phyloP scores from a whole-genome alignment of 345 rosid genomes.

The Eucalyptus dawsonii region DNA sequence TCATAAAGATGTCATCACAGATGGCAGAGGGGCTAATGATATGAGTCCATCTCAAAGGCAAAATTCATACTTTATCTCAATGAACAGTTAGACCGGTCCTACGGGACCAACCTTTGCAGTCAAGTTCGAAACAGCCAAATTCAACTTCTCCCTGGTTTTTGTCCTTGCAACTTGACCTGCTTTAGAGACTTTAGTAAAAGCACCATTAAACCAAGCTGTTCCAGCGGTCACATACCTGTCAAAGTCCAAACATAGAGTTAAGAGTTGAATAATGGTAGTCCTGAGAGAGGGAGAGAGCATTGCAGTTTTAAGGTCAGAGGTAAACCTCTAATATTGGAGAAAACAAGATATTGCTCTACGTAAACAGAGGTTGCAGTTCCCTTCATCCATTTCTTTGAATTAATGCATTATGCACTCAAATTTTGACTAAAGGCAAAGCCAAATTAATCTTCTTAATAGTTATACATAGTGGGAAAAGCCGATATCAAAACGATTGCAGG shows the following conservation, averaged over 20 bases:
- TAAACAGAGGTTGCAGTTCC: background rate
- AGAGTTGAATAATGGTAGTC: background rate
- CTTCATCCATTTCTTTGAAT: background rate
- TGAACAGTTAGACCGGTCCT: background rate
- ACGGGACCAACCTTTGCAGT: conserved; percentile 52
- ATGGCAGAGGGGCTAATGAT: background rate
- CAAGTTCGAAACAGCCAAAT: conserved; percentile 70
- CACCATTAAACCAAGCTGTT: conserved; percentile 87
- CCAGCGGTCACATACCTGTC: conserved; percentile 74
- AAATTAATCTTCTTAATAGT: background rate
- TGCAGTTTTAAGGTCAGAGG: background rate
- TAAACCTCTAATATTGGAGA: background rate
- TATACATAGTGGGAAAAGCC: background rate
- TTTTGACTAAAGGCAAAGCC: background rate
- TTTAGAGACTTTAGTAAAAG: conserved; percentile 80
- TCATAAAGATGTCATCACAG: background rate
- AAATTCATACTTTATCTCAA: background rate
- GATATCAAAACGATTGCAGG: background rate
- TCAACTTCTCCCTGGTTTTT: conserved; percentile 83
- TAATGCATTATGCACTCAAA: background rate
- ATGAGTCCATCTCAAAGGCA: background rate
- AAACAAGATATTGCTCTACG: background rate
- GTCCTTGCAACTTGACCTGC: conserved; percentile 82
- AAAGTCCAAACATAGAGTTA: background rate
- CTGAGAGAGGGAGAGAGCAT: background rate